Evolutionary conservation across 192 early-diverging fungal genomes (phyloP).

Genomic region (Gryganskiella cystojenkinii): DNA sequence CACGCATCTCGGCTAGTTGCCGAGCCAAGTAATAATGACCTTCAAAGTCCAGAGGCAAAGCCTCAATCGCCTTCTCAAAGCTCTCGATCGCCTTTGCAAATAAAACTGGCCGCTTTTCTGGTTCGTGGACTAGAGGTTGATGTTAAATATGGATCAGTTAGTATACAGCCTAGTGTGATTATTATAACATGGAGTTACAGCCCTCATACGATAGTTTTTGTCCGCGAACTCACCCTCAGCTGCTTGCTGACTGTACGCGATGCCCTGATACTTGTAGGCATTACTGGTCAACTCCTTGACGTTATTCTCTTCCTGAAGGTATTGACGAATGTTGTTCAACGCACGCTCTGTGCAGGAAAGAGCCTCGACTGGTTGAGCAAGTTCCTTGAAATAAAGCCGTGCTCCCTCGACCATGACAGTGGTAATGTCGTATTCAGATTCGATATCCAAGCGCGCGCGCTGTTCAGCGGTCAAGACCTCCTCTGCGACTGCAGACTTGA

Average conservation of each 20-base stretch:
- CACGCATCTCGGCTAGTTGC: slow-evolving; percentile 72
- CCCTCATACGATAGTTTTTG: too few species aligned
- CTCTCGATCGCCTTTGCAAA: slow-evolving; percentile 65
- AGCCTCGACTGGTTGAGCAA: slow-evolving; percentile 9
- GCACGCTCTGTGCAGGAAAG: slow-evolving; percentile 11
- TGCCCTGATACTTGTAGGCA: slow-evolving; percentile 14
- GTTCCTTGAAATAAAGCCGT: slow-evolving; percentile 22
- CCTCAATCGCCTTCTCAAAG: slow-evolving; percentile 61
- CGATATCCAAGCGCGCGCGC: slow-evolving; percentile 19
- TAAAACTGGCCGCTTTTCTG: slow-evolving; percentile 65
- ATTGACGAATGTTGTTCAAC: slow-evolving; percentile 18
- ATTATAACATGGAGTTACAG: too few species aligned
- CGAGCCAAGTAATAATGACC: slow-evolving; percentile 73
- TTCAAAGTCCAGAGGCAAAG: slow-evolving; percentile 62
- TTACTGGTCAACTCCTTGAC: slow-evolving; percentile 10
- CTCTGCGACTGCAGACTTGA: slow-evolving; percentile 6
- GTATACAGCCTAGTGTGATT: too few species aligned
- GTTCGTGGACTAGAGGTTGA: slow-evolving; percentile 60
- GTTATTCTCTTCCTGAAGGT: slow-evolving; percentile 3
- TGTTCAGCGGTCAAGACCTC: slow-evolving; percentile 13
- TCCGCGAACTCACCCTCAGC: slow-evolving; percentile 6
- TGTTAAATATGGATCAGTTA: background rate
- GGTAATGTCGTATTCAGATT: slow-evolving; percentile 29
- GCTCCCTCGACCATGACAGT: slow-evolving; percentile 21
- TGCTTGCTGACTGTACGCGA: slow-evolving; percentile 13